These are phyloP conservation scores for Mycena leptocephala DNA, from an alignment of 768 basidiomycete species.

Conservation along the genomic window DNA sequence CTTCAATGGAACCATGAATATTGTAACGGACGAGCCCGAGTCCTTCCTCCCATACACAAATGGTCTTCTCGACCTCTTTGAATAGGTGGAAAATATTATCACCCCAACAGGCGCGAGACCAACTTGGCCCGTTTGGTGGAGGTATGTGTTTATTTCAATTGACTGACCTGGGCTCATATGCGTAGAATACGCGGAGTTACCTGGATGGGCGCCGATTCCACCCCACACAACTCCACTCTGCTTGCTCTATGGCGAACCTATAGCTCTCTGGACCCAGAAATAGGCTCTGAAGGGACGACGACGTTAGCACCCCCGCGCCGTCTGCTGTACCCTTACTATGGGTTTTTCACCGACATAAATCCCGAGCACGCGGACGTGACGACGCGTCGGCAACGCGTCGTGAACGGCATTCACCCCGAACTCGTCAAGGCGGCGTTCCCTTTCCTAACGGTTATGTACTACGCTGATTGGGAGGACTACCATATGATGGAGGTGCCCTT, in stretches of 20 bases:
- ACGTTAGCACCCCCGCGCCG: slow-evolving; percentile 79
- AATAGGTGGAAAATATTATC: slow-evolving; percentile 77
- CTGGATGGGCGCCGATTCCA: slow-evolving; percentile 73
- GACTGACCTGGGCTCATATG: not conserved
- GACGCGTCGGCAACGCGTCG: slow-evolving; percentile 62
- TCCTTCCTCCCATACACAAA: slow-evolving; percentile 73
- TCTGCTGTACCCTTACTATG: slow-evolving; percentile 81
- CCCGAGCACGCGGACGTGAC: slow-evolving; percentile 52
- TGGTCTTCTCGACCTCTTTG: slow-evolving; percentile 62
- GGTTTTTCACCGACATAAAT: slow-evolving; percentile 69
- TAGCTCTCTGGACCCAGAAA: slow-evolving; percentile 41
- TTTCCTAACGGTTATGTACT: slow-evolving; percentile 75
- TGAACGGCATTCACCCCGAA: slow-evolving; percentile 81
- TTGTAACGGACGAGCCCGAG: slow-evolving; percentile 79
- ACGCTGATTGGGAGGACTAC: slow-evolving; percentile 87
- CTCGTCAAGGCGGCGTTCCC: slow-evolving; percentile 85
- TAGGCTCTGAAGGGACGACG: slow-evolving; percentile 61
- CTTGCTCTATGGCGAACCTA: slow-evolving; percentile 59
- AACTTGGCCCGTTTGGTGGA: slow-evolving; percentile 70
- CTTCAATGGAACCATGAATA: slow-evolving; percentile 79
- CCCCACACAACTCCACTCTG: slow-evolving; percentile 77
- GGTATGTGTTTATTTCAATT: slow-evolving; percentile 53
- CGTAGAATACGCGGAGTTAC: slow-evolving; percentile 77
- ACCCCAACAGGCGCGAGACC: slow-evolving; percentile 60
- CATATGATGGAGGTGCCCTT: slow-evolving; percentile 78